phyloP scores from a whole-genome alignment of 1,284 basidiomycete genomes.

The Melampsora abietis-canadensis region DNA sequence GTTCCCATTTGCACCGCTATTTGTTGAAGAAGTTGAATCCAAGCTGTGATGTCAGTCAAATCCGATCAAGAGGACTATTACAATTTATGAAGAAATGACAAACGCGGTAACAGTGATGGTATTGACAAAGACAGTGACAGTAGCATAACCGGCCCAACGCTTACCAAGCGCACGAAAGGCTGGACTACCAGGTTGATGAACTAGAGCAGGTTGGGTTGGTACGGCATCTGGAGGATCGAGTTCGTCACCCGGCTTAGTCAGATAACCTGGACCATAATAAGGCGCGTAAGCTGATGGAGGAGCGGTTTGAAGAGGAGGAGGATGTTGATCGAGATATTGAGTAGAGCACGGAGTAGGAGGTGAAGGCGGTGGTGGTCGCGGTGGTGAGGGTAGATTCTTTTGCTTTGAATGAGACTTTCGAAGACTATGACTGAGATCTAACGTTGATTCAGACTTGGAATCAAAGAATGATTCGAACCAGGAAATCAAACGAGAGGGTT shows the following conservation, averaged over 20 bases:
- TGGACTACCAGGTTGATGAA: no score
- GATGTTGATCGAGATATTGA: slow-evolving; percentile 8
- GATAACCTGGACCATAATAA: background rate
- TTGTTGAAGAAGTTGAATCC: background rate
- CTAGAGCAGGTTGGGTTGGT: slow-evolving; percentile 3
- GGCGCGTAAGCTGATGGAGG: background rate
- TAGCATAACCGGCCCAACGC: slow-evolving; percentile 28
- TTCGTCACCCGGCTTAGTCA: background rate
- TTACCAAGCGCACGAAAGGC: slow-evolving; percentile 2
- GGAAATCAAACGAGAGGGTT: no score
- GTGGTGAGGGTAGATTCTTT: no score
- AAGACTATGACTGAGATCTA: no score
- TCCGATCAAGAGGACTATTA: background rate
- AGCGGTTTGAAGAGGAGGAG: background rate
- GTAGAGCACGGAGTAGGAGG: background rate
- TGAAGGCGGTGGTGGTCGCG: no score
- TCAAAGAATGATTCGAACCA: no score
- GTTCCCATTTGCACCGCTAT: background rate
- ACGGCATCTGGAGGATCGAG: background rate
- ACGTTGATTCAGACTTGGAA: no score
- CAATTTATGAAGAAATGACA: background rate
- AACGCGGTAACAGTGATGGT: slow-evolving; percentile 31
- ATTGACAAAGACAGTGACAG: slow-evolving; percentile 33
- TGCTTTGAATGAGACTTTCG: no score
- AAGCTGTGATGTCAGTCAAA: background rate